Evolutionary conservation across 2,329 filamentous ascomycete species (phyloP), one percentile per base, ranked within the genome.

Genomic region (Aurifilum marmelostoma): DNA sequence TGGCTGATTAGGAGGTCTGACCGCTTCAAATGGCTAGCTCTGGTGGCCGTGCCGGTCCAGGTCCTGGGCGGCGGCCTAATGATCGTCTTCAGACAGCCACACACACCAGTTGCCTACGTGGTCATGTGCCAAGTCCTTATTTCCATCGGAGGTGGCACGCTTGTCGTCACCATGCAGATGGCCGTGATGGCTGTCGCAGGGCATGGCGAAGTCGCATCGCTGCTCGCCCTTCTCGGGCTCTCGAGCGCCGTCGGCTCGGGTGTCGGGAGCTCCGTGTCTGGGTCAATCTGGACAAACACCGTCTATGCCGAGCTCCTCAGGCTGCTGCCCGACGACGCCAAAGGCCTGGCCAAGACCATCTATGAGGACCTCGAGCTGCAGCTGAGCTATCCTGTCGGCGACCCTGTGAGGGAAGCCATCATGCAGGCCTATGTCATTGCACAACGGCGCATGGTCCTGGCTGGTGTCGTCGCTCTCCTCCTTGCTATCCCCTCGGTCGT

Each of bases 31-130:
- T n/a, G n/a, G n/a, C n/a, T n/a, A n/a, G n/a, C n/a, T n/a, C n/a
- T n/a, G n/a, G n/a, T n/a, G n/a, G n/a, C n/a, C n/a, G n/a, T 84
- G 16, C 85, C 85, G 1, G 75, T 88, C 9, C 85, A 86, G 74
- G 83, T 87, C 56, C 70, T 82, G 4, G 85, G 85, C 1, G 78
- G 86, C 12, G 77, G 82, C 14, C 74, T 87, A 56, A 85, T 88
- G 85, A 81, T 87, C 65, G 68, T 84, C 32, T 87, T 83, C 76
- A 84, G 86, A 50, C 80, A 80, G 47, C 82, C 85, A 60, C 79
- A 80, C 47, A 76, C 77, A 14, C 76, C 80, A 32, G 81, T 87
- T 32, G 79, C 82, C 43, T 86, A 83, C 76, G 75, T 88, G 11
- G 77, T 87, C n/a, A n/a, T n/a, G n/a, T n/a, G n/a, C n/a, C n/a